Conservation (phyloP, 2,329 filamentous ascomycete genomes). For the Penicillium sp. region DNA sequence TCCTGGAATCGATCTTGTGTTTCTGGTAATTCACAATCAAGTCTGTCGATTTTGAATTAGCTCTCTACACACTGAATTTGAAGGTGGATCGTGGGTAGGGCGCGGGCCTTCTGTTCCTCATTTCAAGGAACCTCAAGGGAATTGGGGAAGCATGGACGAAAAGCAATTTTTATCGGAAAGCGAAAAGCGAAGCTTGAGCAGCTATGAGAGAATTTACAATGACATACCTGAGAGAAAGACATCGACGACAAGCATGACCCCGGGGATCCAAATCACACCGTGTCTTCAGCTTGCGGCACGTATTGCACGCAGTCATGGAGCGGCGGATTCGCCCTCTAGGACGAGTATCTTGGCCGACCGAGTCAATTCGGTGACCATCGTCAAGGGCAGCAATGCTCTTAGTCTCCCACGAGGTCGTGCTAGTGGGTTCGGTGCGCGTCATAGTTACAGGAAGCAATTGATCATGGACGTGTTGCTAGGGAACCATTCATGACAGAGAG, state of each 20-base stretch:
- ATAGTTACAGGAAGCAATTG: constrained; percentile 21
- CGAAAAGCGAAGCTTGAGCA: background rate
- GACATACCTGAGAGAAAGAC: constrained; percentile 38
- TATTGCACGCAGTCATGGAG: constrained; percentile 41
- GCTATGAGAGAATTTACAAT: background rate
- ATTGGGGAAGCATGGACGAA: background rate
- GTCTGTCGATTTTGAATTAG: constrained; percentile 25
- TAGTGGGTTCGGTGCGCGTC: constrained; percentile 31
- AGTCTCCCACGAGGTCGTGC: constrained; percentile 30
- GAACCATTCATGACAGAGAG: constrained; percentile 11
- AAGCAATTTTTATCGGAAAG: background rate
- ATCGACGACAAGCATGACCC: constrained; percentile 39
- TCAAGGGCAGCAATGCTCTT: constrained; percentile 27
- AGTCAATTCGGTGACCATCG: constrained; percentile 25
- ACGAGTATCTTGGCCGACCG: constrained; percentile 29
- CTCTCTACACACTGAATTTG: background rate
- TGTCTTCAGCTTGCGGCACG: constrained; percentile 41
- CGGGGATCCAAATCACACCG: constrained; percentile 39
- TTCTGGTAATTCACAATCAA: constrained; percentile 39
- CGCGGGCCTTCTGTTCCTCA: background rate
- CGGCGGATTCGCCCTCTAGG: constrained; percentile 38
- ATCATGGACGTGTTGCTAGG: background rate
- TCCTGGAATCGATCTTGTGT: constrained; percentile 37
- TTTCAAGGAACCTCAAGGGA: background rate
- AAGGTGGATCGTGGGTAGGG: background rate